Percentiles rank a stretch among this genome's conserved stretches.
phyloP scores from a whole-genome alignment of 257 asterid genomes.

The Solanum clarkiae region DNA sequence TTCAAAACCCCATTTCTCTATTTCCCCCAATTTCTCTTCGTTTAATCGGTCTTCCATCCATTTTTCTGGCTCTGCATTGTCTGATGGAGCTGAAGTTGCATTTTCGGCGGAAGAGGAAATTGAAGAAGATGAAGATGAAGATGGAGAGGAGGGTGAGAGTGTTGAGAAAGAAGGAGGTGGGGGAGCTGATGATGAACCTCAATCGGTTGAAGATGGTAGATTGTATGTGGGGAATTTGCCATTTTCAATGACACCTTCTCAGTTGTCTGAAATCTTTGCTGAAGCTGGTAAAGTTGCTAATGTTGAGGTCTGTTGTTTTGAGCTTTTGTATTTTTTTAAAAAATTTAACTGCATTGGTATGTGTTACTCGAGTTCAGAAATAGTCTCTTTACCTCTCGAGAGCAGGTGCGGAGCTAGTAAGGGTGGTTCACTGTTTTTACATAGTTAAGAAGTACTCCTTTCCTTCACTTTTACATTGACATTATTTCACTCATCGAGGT shows the following conservation, averaged over 20 bases:
- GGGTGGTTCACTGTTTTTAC: no score
- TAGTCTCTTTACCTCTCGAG: background rate
- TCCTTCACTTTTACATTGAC: no score
- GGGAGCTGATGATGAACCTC: constrained; percentile 11
- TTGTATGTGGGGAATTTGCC: constrained; percentile 89
- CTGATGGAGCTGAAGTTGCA: constrained; percentile 20
- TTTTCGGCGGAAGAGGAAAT: constrained; percentile 6
- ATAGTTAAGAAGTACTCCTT: no score
- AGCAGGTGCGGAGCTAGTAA: background rate
- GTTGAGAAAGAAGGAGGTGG: constrained; percentile 11
- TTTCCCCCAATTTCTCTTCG: background rate
- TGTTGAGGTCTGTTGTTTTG: constrained; percentile 43
- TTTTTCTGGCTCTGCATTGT: constrained; percentile 20
- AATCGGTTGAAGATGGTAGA: constrained; percentile 44
- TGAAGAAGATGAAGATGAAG: constrained; percentile 18
- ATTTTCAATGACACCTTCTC: constrained; percentile 58
- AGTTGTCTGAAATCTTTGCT: constrained; percentile 62
- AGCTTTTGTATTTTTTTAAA: background rate
- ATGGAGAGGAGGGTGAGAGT: constrained; percentile 1
- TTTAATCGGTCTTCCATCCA: background rate
- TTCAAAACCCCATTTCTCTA: constrained; percentile 14
- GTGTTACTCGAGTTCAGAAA: background rate
- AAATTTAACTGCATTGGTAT: background rate
- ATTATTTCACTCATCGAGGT: no score
- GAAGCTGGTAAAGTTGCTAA: constrained; percentile 76